These are phyloP conservation scores for Cylindrotheca closterium DNA, from an alignment of 108 stramenopile genomes.

Conservation along the genomic window DNA sequence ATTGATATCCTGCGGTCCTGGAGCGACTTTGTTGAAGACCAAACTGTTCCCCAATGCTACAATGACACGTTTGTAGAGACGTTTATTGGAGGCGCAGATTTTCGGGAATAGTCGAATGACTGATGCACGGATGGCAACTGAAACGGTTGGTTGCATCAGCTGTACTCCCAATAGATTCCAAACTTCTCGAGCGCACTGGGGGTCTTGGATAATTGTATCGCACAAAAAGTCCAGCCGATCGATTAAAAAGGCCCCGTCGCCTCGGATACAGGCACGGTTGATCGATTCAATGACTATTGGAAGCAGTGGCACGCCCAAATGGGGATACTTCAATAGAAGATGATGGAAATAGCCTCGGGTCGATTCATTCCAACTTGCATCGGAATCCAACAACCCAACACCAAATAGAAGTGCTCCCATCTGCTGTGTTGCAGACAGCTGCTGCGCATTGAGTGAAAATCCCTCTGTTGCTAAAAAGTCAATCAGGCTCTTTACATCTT, in stretches of 20 bases:
- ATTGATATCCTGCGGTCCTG: background rate
- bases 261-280: conserved; percentile 24
- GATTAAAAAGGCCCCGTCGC: conserved; percentile 16
- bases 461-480: conserved; percentile 6
- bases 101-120: conserved; percentile 59
- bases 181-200: conserved; percentile 65
- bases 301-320: conserved; percentile 40
- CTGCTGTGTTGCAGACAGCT: conserved; percentile 25
- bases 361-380: background rate
- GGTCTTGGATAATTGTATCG: conserved; percentile 45
- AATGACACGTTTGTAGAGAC: conserved; percentile 60
- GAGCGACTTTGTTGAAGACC: conserved; percentile 3
- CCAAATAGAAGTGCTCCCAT: conserved; percentile 28
- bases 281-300: conserved; percentile 40
- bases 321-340: conserved; percentile 35
- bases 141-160: conserved; percentile 31
- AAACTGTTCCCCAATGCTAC: conserved; percentile 54
- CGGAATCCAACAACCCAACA: conserved; percentile 19
- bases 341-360: conserved; percentile 12
- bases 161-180: conserved; percentile 57
- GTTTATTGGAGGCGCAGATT: conserved; percentile 61
- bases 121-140: conserved; percentile 41
- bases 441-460: background rate
- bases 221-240: conserved; percentile 40
- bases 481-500: conserved; percentile 15